phyloP scores from a whole-genome alignment of 1,139 yeast species.

The Pneumocystis sp. region DNA sequence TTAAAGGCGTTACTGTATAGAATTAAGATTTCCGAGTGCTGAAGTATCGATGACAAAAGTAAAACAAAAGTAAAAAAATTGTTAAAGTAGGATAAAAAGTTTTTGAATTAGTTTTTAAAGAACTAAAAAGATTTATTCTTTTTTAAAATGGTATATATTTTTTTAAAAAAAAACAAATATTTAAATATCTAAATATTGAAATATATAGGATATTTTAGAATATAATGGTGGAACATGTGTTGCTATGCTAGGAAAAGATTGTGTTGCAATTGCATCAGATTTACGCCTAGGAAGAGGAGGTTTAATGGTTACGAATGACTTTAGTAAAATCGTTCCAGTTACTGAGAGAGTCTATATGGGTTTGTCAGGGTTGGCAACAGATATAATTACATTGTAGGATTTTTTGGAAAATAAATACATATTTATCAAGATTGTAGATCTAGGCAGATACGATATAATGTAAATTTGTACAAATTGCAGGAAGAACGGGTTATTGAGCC shows the following conservation, averaged over 20 bases:
- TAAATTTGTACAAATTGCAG: constrained; percentile 74
- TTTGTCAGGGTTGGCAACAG: constrained; percentile 88
- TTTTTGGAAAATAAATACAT: neutral
- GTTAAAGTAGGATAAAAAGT: neutral
- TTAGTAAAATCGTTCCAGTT: constrained; percentile 69
- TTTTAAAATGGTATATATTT: neutral
- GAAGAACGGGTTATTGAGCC: constrained; percentile 93
- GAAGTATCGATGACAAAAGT: neutral
- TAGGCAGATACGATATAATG: constrained; percentile 68
- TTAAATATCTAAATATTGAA: neutral
- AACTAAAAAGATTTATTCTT: too few species aligned
- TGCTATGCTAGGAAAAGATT: constrained; percentile 97
- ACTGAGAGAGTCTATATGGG: constrained; percentile 80
- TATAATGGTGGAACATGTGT: constrained; percentile 74
- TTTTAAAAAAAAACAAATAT: neutral
- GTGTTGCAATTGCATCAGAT: constrained; percentile 96
- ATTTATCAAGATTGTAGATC: constrained; percentile 20
- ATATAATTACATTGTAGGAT: constrained; percentile 55
- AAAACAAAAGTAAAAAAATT: neutral
- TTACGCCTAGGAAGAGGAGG: constrained; percentile 88
- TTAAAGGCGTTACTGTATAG: too few species aligned
- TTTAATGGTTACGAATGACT: constrained; percentile 77
- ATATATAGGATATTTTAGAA: constrained; percentile 15
- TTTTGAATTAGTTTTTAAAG: too few species aligned
- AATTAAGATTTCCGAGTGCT: neutral